A percentile compares a stretch with the other conserved stretches of the same genome.
phyloP scores from a whole-genome alignment of 1,284 basidiomycete genomes.

The Apiotrichum gamsii region DNA sequence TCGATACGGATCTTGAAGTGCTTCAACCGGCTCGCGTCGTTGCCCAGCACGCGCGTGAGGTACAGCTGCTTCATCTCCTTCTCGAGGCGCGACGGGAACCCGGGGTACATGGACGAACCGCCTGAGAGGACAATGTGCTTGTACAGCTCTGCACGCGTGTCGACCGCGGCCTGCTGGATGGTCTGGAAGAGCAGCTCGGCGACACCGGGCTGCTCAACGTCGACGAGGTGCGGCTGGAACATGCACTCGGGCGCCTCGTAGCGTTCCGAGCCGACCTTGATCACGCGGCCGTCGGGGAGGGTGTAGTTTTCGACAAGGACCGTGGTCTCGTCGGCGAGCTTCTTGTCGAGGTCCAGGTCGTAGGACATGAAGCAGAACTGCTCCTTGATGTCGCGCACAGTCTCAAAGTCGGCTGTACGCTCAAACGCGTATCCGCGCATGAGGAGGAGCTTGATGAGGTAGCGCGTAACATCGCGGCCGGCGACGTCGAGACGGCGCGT shows the following conservation, averaged over 20 bases:
- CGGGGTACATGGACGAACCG: conserved; percentile 98
- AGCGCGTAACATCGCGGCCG: conserved; percentile 94
- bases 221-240: conserved; percentile 98
- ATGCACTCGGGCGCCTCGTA: conserved; percentile 99
- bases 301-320: conserved; percentile 94
- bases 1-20: conserved; percentile 99
- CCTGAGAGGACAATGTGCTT: conserved; percentile 97
- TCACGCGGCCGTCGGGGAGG: conserved; percentile 92
- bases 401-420: conserved; percentile 98
- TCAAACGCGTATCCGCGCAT: conserved; percentile 99
- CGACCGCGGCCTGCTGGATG: conserved; percentile 86
- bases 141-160: conserved; percentile 86
- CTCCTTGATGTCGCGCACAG: conserved; percentile 97
- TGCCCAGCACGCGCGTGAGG: conserved; percentile 76
- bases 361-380: conserved; percentile 97
- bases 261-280: conserved; percentile 98
- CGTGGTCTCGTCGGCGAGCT: conserved; percentile 92
- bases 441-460: conserved; percentile 94
- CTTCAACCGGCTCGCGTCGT: conserved; percentile 82
- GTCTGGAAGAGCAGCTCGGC: conserved; percentile 97
- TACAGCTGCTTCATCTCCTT: conserved; percentile 99
- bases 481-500: conserved; percentile 94
- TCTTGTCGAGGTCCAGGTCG: conserved; percentile 90
- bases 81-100: conserved; percentile 89
- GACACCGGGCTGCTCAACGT: conserved; percentile 93